Evolutionary conservation across 768 basidiomycete species (phyloP), one percentile per base, ranked within the genome.

Genomic region (Mycena haematopus): DNA sequence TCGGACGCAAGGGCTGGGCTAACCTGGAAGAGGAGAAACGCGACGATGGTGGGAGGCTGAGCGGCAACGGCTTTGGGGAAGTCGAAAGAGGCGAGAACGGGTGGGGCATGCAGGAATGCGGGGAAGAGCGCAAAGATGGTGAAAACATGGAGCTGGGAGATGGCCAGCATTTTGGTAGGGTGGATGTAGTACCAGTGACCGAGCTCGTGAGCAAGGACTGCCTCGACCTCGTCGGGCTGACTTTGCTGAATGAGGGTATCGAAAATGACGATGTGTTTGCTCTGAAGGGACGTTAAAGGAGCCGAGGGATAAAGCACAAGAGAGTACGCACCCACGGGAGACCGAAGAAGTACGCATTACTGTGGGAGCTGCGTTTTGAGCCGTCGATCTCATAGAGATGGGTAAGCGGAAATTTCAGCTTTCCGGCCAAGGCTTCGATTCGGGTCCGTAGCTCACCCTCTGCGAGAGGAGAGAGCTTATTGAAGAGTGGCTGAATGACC

Each of bases 291-390:
- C 14, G 25, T 50, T n/a, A 58, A 44, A 52, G 31, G 15, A 21
- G 44, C 31, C 11, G 7, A 49, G 10, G 42, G 44, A 31, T 22
- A 51, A 21, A 8, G 56, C 15, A 38, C 25, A 33, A 45, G 29
- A 13, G 10, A 27, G 25, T 0, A 77, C 81, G 44, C 52, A 93
- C 93, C 91, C 95, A 96, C 1, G 96, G 96, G 14, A 98, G 84
- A 61, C 96, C 96, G 67, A 95, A 98, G 82, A 98, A 98, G 79
- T 97, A 99, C n/a, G 96, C 96, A 68, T 98, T 98, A 68, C 90
- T 92, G 77, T 99, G 96, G 2, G 93, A 91, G 76, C 91, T 93
- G 51, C 96, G 87, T 79, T 97, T 97, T 36, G 92, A 95, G 29
- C 97, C 97, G 72, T 99, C 96, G 68, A 99, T 98, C 74, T 97